Evolutionary conservation across 108 stramenopile species (phyloP).

Genomic region (Nitzschia sp.): DNA sequence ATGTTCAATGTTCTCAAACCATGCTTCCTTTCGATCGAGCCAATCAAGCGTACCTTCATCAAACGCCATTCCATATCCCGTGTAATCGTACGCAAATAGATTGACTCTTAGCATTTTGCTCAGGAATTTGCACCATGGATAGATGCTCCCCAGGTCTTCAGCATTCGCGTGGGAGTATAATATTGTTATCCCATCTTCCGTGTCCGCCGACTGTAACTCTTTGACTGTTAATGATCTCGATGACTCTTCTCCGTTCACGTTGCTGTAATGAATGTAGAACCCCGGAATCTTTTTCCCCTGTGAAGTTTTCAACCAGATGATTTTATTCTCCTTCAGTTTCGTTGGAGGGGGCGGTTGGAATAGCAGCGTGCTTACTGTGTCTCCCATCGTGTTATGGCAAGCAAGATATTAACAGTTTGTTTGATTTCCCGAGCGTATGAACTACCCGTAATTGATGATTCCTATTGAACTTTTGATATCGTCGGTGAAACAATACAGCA

Average conservation of each 20-base stretch:
- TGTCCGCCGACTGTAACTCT: constrained; percentile 35
- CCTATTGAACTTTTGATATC: too few species aligned
- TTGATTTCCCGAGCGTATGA: too few species aligned
- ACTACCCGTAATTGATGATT: too few species aligned
- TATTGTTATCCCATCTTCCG: constrained; percentile 71
- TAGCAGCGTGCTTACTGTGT: constrained; percentile 82
- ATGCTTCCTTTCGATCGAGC: too few species aligned
- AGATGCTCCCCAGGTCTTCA: constrained; percentile 92
- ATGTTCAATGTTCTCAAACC: too few species aligned
- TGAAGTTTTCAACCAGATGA: constrained; percentile 84
- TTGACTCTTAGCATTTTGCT: constrained; percentile 92
- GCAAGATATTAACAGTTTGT: too few species aligned
- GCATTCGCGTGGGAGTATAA: constrained; percentile 94
- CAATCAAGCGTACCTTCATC: constrained; percentile 61
- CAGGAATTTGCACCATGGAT: constrained; percentile 90
- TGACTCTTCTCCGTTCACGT: constrained; percentile 40
- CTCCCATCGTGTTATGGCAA: constrained; percentile 71
- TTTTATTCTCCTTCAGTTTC: constrained; percentile 88
- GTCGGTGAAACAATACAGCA: too few species aligned
- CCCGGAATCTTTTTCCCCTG: constrained; percentile 76
- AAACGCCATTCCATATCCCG: constrained; percentile 91
- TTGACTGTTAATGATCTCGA: constrained; percentile 46
- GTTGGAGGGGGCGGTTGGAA: constrained; percentile 90
- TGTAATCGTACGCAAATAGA: constrained; percentile 98
- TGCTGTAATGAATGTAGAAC: constrained; percentile 77